Base-by-base conservation (phyloP, 2,329 filamentous ascomycete species). In the Corinectria fuckeliana region DNA sequence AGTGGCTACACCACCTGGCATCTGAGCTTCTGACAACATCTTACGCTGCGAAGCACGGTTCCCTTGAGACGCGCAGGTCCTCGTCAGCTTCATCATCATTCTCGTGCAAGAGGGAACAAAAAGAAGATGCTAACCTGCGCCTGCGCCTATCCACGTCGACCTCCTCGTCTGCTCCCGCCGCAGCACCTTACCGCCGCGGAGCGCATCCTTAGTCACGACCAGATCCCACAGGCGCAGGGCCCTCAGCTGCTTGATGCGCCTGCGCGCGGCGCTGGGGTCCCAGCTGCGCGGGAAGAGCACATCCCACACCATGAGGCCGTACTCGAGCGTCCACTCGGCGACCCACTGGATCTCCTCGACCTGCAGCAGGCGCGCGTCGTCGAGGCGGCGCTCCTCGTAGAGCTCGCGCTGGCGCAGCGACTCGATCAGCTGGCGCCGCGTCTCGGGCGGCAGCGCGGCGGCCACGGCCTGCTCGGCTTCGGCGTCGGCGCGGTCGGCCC, bases 341-440 rank as follows among this genome's bases (percentile, higher is more conserved):
- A 62, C 70, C 62, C 62, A 67, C 39, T 71, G 67, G 3, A 71
- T 65, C 59, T 73, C 70, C 39, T 73, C 67, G 1, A 66, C 28
- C 34, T 65, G 61, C 8, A 41, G 21, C 14, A 53, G 25, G 26
- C 62, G 58, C 9, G n/a, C 28, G 4, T 10, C 32, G 28, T 61
- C 63, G n/a, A 56, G 28, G 5, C 21, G 48, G 18, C 23, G 42
- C 26, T 65, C 61, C 23, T 64, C 56, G 18, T 26, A 4, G 13
- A 16, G 11, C 34, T 69, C 62, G 9, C 58, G 54, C 3, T 26
- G 13, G 3, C 34, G 57, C 32, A 62, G 23, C 18, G 23, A 26
- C 11, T 47, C 56, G 18, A 67, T 36, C 5, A 59, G 32, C 21
- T n/a, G n/a, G 30, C 53, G 30, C 5, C 54, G 58, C 8, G n/a